Percentiles rank a stretch among this genome's conserved stretches.
Evolutionary conservation across 192 early-diverging fungal genomes (phyloP).

Genomic region (Dimargaris verticillata): DNA sequence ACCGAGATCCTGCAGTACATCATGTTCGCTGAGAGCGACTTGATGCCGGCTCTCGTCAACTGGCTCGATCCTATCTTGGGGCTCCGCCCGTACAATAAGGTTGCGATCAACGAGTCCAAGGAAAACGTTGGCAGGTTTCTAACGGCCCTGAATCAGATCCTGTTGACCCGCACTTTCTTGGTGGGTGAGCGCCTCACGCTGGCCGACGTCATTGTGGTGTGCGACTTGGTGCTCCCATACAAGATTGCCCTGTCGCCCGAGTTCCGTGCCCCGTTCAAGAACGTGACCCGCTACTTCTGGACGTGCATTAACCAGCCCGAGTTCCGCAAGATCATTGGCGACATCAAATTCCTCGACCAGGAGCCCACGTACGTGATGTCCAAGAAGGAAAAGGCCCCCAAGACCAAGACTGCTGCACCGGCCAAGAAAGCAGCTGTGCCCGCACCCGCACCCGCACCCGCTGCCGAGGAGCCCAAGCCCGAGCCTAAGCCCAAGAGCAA

Average conservation of each 20-base stretch:
- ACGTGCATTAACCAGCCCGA: conserved; percentile 68
- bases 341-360: conserved; percentile 44
- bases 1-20: conserved; percentile 45
- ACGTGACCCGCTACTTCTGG: conserved; percentile 84
- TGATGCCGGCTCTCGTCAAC: conserved; percentile 23
- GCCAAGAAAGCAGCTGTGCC: conserved; percentile 33
- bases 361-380: conserved; percentile 27
- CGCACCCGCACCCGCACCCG: conserved; percentile 33
- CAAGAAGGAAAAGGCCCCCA: conserved; percentile 24
- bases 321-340: conserved; percentile 71
- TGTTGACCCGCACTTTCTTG: conserved; percentile 76
- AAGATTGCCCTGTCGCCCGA: conserved; percentile 46
- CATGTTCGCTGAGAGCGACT: conserved; percentile 39
- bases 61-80: conserved; percentile 31
- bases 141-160: conserved; percentile 55
- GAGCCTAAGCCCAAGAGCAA: conserved; percentile 83
- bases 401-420: conserved; percentile 39
- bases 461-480: conserved; percentile 42
- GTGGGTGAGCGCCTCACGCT: conserved; percentile 86
- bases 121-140: conserved; percentile 47
- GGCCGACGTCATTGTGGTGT: conserved; percentile 67
- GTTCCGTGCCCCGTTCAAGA: conserved; percentile 72
- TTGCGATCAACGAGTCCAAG: conserved; percentile 49
- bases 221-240: conserved; percentile 25
- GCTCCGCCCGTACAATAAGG: conserved; percentile 30